Percentiles rank a stretch among this genome's conserved stretches.
phyloP scores from a whole-genome alignment of 169 alveolate genomes.

The Plasmodium inui region DNA sequence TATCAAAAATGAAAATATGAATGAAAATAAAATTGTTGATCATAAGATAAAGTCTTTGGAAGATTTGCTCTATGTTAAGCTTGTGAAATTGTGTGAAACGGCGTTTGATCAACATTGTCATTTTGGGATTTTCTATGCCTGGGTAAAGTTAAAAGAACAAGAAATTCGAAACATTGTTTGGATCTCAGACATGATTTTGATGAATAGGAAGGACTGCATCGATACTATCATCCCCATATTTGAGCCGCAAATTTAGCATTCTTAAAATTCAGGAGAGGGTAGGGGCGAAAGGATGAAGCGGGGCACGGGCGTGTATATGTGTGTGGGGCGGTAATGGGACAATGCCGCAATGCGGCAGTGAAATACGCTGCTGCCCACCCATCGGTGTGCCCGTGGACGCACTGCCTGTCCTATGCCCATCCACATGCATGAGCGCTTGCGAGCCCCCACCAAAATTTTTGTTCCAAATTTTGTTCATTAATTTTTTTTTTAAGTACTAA shows the following conservation, averaged over 20 bases:
- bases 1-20: constrained; percentile 68
- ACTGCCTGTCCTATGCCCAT: background rate
- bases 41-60: constrained; percentile 88
- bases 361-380: background rate
- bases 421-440: background rate
- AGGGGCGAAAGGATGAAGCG: background rate
- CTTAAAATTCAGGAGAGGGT: background rate
- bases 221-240: constrained; percentile 90
- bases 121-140: constrained; percentile 96
- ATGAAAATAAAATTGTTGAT: constrained; percentile 66
- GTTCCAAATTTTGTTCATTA: constrained; percentile 59
- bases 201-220: constrained; percentile 88
- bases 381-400: background rate
- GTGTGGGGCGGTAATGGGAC: background rate
- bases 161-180: constrained; percentile 97
- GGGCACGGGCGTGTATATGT: background rate
- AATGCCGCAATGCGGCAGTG: background rate
- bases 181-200: constrained; percentile 96
- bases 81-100: constrained; percentile 94
- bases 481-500: constrained; percentile 61
- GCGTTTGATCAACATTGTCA: constrained; percentile 97
- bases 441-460: constrained; percentile 26
- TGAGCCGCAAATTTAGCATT: constrained; percentile 78
- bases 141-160: constrained; percentile 97
- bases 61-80: constrained; percentile 96